These are phyloP conservation scores for Talaromyces marneffei DNA, from an alignment of 2,329 filamentous ascomycete species.

Conservation along the genomic window DNA sequence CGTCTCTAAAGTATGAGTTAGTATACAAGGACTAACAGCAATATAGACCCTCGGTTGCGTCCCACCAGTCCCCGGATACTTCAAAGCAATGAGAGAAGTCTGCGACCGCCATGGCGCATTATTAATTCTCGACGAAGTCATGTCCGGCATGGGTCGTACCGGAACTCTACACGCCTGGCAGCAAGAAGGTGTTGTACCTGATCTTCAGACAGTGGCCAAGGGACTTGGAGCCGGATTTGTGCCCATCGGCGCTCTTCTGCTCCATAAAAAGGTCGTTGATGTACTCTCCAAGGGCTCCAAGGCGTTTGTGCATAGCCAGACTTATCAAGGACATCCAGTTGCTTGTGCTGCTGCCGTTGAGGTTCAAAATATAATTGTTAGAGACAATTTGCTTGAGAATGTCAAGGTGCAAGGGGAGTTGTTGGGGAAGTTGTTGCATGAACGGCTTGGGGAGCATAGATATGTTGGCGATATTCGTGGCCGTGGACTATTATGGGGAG, in stretches of 20 bases:
- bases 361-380: constrained; percentile 42
- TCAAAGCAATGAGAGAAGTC: constrained; percentile 57
- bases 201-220: constrained; percentile 57
- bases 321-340: constrained; percentile 56
- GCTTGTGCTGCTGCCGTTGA: constrained; percentile 55
- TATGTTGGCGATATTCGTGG: constrained; percentile 42
- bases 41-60: constrained; percentile 56
- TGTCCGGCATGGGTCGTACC: constrained; percentile 61
- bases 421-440: not conserved
- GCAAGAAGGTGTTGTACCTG: constrained; percentile 51
- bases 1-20: too few relatives aligned
- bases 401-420: not conserved
- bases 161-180: constrained; percentile 56
- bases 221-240: constrained; percentile 53
- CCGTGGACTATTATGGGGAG: constrained; percentile 4
- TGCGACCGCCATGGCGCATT: constrained; percentile 64
- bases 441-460: constrained; percentile 37
- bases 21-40: not conserved
- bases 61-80: constrained; percentile 58
- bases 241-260: constrained; percentile 51
- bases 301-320: constrained; percentile 53
- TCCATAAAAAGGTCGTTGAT: constrained; percentile 46
- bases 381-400: constrained; percentile 36
- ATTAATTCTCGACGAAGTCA: constrained; percentile 70
- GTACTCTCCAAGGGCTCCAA: constrained; percentile 43